These are phyloP conservation scores for Solanum rostratum DNA, from an alignment of 257 asterid species.

Conservation along the genomic window DNA sequence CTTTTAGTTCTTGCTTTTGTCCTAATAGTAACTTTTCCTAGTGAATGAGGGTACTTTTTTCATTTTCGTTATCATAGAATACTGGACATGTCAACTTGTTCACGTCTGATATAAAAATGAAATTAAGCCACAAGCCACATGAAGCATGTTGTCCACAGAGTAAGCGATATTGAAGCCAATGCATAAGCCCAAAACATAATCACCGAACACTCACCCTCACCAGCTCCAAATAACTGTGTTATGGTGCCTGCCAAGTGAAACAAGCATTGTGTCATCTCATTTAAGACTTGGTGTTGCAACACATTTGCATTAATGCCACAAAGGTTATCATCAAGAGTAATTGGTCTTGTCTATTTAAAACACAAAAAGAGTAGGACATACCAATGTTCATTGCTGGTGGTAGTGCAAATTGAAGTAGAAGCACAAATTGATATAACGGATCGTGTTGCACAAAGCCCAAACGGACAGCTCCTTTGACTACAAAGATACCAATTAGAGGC, in stretches of 20 bases:
- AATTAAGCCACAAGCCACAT: slow-evolving; percentile 46
- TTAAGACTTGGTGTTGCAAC: background rate
- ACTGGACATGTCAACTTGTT: background rate
- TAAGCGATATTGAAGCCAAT: slow-evolving; percentile 60
- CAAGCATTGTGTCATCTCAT: background rate
- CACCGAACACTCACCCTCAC: slow-evolving; percentile 81
- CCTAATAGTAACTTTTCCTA: too few species aligned
- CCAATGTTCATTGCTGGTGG: slow-evolving; percentile 97
- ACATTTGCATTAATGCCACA: background rate
- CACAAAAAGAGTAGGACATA: background rate
- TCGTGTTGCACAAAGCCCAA: slow-evolving; percentile 45
- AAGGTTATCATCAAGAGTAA: background rate
- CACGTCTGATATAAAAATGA: background rate
- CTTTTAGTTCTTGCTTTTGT: too few species aligned
- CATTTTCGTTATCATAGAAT: background rate
- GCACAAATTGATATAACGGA: slow-evolving; percentile 66
- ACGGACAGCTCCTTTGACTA: slow-evolving; percentile 48
- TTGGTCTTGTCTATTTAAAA: background rate
- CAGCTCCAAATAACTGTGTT: slow-evolving; percentile 67
- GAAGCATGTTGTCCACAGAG: slow-evolving; percentile 63
- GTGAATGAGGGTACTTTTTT: too few species aligned
- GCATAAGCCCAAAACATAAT: slow-evolving; percentile 65
- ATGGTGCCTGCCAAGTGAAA: slow-evolving; percentile 40
- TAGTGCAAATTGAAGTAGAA: slow-evolving; percentile 65
- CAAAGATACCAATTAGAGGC: slow-evolving; percentile 59